Evolutionary conservation across 192 early-diverging fungal species (phyloP).

Genomic region (Obelidium mucronatum): DNA sequence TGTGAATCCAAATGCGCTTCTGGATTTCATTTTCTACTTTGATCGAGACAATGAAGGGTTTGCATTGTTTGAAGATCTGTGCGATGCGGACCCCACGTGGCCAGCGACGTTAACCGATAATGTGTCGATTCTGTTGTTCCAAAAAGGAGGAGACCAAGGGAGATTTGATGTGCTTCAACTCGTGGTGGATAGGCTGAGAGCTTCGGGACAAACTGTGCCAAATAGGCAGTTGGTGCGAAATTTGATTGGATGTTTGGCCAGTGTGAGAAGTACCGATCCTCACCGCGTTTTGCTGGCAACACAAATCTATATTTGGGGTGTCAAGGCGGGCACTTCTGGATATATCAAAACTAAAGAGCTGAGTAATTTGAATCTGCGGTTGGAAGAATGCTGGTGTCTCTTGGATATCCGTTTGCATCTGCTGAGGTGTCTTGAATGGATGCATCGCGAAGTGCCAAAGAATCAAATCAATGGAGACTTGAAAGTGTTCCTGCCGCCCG

Average conservation of each 20-base stretch:
- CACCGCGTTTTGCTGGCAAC: slow-evolving; percentile 15
- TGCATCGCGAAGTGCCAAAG: slow-evolving; percentile 25
- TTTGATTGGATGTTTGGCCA: slow-evolving; percentile 15
- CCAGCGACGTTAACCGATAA: slow-evolving; percentile 17
- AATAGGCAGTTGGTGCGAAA: slow-evolving; percentile 23
- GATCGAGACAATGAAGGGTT: slow-evolving; percentile 22
- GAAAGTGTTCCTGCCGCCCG: slow-evolving; percentile 28
- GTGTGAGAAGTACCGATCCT: slow-evolving; percentile 7
- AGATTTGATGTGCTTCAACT: slow-evolving; percentile 29
- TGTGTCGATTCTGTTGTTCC: slow-evolving; percentile 10
- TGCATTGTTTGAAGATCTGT: slow-evolving; percentile 18
- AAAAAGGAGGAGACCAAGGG: slow-evolving; percentile 23
- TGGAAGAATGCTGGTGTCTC: slow-evolving; percentile 40
- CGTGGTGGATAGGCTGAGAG: slow-evolving; percentile 8
- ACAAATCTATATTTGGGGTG: slow-evolving; percentile 30
- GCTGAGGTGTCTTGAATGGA: slow-evolving; percentile 36
- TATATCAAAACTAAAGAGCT: slow-evolving; percentile 31
- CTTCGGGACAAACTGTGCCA: not conserved
- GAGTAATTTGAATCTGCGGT: slow-evolving; percentile 16
- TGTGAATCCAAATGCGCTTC: slow-evolving; percentile 17
- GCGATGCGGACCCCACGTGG: slow-evolving; percentile 7
- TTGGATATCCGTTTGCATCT: slow-evolving; percentile 34
- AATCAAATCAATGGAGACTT: slow-evolving; percentile 31
- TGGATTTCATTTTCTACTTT: slow-evolving; percentile 32
- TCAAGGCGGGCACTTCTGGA: slow-evolving; percentile 23